phyloP scores from a whole-genome alignment of 352 stramenopile genomes.

The Thalassiosira ordinaria region DNA sequence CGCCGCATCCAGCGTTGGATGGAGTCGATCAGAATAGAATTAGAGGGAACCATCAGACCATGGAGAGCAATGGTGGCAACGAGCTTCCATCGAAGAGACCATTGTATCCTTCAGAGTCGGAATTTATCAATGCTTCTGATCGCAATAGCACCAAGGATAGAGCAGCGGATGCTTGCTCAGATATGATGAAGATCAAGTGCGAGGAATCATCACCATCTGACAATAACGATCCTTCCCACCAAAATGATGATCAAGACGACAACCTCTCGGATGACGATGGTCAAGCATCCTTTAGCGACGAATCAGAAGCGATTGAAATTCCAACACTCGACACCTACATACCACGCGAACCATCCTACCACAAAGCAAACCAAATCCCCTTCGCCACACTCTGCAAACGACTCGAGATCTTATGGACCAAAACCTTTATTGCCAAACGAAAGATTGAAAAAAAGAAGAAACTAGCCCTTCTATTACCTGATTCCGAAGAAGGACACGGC shows the following conservation, averaged over 20 bases:
- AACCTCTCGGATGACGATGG: constrained; percentile 36
- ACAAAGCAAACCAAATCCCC: constrained; percentile 51
- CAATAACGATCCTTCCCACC: constrained; percentile 2
- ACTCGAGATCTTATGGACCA: constrained; percentile 62
- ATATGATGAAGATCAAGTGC: background rate
- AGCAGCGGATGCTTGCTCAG: too few species aligned
- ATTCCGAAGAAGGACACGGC: constrained; percentile 30
- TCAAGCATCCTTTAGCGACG: constrained; percentile 24
- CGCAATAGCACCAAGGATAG: background rate
- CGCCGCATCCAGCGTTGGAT: constrained; percentile 22
- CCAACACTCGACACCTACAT: constrained; percentile 50
- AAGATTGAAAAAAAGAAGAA: constrained; percentile 38
- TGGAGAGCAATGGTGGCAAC: background rate
- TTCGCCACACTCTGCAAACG: constrained; percentile 55
- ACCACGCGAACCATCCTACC: constrained; percentile 52
- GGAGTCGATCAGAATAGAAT: constrained; percentile 4
- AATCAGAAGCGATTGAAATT: constrained; percentile 16
- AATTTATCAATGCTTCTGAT: constrained; percentile 4
- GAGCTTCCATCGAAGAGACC: constrained; percentile 6
- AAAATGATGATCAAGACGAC: constrained; percentile 32
- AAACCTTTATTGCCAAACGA: constrained; percentile 33
- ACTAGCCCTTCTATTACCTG: constrained; percentile 47
- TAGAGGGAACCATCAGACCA: background rate
- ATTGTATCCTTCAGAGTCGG: constrained; percentile 14
- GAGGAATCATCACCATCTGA: background rate